phyloP scores from a whole-genome alignment of 1,139 yeast species.

The Hansenula sp. region DNA sequence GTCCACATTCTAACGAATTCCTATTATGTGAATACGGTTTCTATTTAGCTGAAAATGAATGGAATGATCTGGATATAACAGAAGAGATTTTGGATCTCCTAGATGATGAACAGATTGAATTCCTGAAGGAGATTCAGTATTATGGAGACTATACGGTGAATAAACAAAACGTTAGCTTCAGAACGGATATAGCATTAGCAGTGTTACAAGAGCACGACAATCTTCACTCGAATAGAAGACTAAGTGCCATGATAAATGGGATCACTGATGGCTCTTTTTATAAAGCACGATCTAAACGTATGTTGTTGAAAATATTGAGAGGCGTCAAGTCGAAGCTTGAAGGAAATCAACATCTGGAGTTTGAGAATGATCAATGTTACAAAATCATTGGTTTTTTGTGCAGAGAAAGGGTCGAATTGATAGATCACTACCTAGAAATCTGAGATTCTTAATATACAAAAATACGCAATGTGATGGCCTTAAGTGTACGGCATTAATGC shows the following conservation, averaged over 20 bases:
- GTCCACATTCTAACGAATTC: conserved; percentile 83
- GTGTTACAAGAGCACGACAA: conserved; percentile 42
- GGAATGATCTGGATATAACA: conserved; percentile 72
- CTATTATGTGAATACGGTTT: conserved; percentile 87
- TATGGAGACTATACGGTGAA: conserved; percentile 71
- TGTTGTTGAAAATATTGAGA: conserved; percentile 35
- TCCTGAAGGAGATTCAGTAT: conserved; percentile 51
- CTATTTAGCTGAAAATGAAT: conserved; percentile 47
- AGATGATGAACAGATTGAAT: conserved; percentile 36
- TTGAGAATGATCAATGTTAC: conserved; percentile 7
- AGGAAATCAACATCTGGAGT: conserved; percentile 19
- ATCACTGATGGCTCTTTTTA: conserved; percentile 42
- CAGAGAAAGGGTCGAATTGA: conserved; percentile 18
- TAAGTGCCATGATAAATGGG: conserved; percentile 32
- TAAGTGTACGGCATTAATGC: too few species aligned
- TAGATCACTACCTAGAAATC: conserved; percentile 15
- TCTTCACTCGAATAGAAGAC: conserved; percentile 22
- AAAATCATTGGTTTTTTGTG: conserved; percentile 14
- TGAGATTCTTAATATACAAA: too few species aligned
- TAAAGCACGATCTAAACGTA: conserved; percentile 24
- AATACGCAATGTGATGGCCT: too few species aligned
- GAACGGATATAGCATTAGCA: conserved; percentile 76
- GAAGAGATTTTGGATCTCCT: conserved; percentile 35
- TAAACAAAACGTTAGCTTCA: conserved; percentile 52
- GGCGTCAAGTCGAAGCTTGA: conserved; percentile 27